phyloP scores from a whole-genome alignment of 805 yeast genomes.

The Huiozyma naganishii region DNA sequence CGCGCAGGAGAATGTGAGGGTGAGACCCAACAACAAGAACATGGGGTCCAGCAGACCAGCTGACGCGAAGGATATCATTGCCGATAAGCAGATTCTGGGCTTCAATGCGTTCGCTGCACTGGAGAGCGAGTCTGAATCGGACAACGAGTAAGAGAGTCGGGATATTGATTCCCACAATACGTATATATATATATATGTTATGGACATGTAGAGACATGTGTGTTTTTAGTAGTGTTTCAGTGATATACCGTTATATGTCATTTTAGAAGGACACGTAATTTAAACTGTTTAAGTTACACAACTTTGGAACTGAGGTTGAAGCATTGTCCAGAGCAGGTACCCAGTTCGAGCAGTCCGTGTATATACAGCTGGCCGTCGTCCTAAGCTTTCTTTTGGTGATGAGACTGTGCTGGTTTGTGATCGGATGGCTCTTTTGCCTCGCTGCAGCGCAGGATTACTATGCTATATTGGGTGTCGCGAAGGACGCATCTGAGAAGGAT shows the following conservation, averaged over 20 bases:
- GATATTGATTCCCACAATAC: neutral
- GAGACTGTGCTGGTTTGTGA: no score
- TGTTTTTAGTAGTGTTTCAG: neutral
- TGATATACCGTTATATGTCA: neutral
- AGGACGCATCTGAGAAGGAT: constrained; percentile 63
- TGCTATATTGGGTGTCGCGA: constrained; percentile 55
- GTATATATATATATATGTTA: neutral
- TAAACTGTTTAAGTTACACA: no score
- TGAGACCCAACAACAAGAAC: constrained; percentile 63
- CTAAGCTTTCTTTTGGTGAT: no score
- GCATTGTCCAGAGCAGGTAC: no score
- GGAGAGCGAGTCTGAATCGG: constrained; percentile 46
- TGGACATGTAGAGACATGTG: neutral
- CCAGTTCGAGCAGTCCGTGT: no score
- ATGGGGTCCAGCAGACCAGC: constrained; percentile 65
- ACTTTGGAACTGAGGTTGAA: no score
- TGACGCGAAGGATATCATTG: constrained; percentile 59
- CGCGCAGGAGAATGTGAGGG: constrained; percentile 39
- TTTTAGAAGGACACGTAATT: no score
- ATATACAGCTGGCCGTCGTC: no score
- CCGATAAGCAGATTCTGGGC: constrained; percentile 52
- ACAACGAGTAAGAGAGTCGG: constrained; percentile 8
- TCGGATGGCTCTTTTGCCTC: constrained; percentile 1
- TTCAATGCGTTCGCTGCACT: constrained; percentile 81
- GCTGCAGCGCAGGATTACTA: constrained; percentile 38